These are phyloP conservation scores for Suillus subalutaceus DNA, from an alignment of 768 basidiomycete species.

Conservation along the genomic window DNA sequence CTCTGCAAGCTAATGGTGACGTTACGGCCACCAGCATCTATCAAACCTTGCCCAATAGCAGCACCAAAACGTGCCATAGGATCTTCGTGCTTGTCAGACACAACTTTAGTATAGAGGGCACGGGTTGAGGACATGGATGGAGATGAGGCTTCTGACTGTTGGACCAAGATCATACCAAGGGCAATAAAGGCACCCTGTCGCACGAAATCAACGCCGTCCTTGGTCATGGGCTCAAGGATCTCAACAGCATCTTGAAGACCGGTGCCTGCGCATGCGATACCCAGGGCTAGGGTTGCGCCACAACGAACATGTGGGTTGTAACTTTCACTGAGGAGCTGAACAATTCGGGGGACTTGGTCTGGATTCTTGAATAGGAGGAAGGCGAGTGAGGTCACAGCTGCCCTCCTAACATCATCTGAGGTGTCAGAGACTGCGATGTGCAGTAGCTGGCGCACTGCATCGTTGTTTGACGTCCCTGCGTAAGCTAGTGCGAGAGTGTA, in stretches of 20 bases:
- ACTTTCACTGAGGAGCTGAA: conserved; percentile 95
- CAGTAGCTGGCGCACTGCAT: conserved; percentile 86
- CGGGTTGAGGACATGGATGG: conserved; percentile 81
- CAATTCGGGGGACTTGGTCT: conserved; percentile 92
- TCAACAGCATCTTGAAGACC: conserved; percentile 92
- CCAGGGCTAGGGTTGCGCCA: conserved; percentile 93
- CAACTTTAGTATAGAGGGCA: conserved; percentile 85
- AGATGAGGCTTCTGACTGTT: conserved; percentile 91
- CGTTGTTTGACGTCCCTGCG: conserved; percentile 94
- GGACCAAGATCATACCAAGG: conserved; percentile 94
- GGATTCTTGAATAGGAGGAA: conserved; percentile 98
- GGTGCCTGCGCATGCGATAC: conserved; percentile 97
- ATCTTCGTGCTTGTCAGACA: conserved; percentile 97
- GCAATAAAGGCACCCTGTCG: conserved; percentile 97
- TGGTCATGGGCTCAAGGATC: conserved; percentile 97
- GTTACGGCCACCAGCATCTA: conserved; percentile 97
- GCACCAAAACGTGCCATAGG: conserved; percentile 99
- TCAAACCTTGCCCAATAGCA: conserved; percentile 92
- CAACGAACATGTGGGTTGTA: conserved; percentile 99
- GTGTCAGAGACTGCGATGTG: conserved; percentile 99
- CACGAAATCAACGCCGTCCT: conserved; percentile 97
- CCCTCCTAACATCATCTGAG: conserved; percentile 94
- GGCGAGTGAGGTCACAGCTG: conserved; percentile 93
- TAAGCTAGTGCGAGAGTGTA: conserved; percentile 97
- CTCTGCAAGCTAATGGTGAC: conserved; percentile 94